These are phyloP conservation scores for Monosporascus sp. DNA, from an alignment of 2,329 filamentous ascomycete genomes.

Conservation along the genomic window DNA sequence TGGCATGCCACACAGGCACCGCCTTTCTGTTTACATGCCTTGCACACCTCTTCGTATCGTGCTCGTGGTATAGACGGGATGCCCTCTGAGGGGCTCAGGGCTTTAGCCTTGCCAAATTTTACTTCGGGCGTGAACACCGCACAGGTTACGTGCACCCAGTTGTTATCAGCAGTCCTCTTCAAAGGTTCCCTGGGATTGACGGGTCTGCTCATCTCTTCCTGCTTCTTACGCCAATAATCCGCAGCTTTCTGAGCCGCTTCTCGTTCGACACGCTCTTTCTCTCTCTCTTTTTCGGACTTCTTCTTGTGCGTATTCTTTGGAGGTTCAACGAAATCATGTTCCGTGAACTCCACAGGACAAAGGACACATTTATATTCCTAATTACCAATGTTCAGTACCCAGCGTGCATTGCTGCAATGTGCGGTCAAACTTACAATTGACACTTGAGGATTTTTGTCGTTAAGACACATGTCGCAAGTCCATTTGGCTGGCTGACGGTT, in stretches of 20 bases:
- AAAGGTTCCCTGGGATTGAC: conserved; percentile 80
- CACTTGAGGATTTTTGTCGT: conserved; percentile 85
- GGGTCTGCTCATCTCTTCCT: conserved; percentile 79
- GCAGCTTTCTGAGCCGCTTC: conserved; percentile 75
- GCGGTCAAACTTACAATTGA: conserved; percentile 64
- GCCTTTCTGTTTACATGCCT: conserved; percentile 67
- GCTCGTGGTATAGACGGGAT: conserved; percentile 73
- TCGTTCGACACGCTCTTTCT: conserved; percentile 80
- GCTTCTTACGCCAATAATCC: conserved; percentile 76
- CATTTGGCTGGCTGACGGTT: conserved; percentile 72
- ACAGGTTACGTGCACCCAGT: conserved; percentile 95
- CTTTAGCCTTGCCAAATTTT: conserved; percentile 80
- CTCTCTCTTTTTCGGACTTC: conserved; percentile 78
- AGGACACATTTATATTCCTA: conserved; percentile 88
- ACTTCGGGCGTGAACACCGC: conserved; percentile 89
- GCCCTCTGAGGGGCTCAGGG: conserved; percentile 81
- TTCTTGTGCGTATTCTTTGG: conserved; percentile 83
- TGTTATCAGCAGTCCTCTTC: conserved; percentile 92
- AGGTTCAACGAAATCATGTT: conserved; percentile 77
- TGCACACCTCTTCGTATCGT: conserved; percentile 73
- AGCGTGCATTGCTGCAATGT: conserved; percentile 1
- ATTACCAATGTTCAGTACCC: conserved; percentile 23
- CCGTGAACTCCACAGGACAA: conserved; percentile 76
- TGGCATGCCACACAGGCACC: conserved; percentile 84
- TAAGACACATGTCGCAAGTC: conserved; percentile 93